Percentiles rank a stretch among this genome's conserved stretches.
Conservation (phyloP, 2,329 filamentous ascomycete genomes). For the Boeremia exigua region DNA sequence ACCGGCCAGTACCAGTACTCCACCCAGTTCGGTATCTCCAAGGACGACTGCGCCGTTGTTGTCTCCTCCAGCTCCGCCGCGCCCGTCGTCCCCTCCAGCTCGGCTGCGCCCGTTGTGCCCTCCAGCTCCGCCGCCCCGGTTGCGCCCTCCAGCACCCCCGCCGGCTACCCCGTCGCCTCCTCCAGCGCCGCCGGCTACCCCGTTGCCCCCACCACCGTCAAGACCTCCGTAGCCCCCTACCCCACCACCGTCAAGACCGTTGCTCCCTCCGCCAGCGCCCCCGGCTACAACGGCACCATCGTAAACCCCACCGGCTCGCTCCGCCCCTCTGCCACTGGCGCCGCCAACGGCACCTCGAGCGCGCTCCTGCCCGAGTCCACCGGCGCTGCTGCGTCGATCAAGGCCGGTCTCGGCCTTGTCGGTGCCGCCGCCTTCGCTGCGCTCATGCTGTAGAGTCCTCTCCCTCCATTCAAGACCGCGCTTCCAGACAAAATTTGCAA, state of each 20-base stretch:
- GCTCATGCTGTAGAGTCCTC: conserved; percentile 46
- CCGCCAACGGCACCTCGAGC: conserved; percentile 33
- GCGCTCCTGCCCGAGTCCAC: conserved; percentile 33
- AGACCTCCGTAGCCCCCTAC: conserved; percentile 19
- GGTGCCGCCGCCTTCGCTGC: conserved; percentile 51
- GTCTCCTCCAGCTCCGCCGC: conserved; percentile 27
- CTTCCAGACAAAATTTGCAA: conserved; percentile 15
- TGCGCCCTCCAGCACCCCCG: conserved; percentile 2
- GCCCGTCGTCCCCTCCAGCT: conserved; percentile 26
- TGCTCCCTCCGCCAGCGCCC: conserved; percentile 28
- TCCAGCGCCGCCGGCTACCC: conserved; percentile 30
- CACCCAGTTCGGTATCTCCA: conserved; percentile 67
- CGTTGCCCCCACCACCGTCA: conserved; percentile 20
- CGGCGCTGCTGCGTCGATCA: conserved; percentile 41
- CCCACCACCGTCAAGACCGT: conserved; percentile 25
- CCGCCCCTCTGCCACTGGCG: conserved; percentile 37
- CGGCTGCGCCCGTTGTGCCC: conserved; percentile 8
- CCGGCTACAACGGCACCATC: conserved; percentile 31
- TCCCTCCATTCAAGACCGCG: background rate
- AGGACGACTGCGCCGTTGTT: conserved; percentile 39
- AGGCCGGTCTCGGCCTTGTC: conserved; percentile 48
- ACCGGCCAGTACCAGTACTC: conserved; percentile 65
- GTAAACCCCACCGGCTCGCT: conserved; percentile 44
- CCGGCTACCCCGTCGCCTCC: conserved; percentile 25
- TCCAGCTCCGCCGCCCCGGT: conserved; percentile 25